Percentiles rank a stretch among this genome's conserved stretches.
phyloP scores from a whole-genome alignment of 2,329 filamentous ascomycete genomes.

The Paramyrothecium roridum region DNA sequence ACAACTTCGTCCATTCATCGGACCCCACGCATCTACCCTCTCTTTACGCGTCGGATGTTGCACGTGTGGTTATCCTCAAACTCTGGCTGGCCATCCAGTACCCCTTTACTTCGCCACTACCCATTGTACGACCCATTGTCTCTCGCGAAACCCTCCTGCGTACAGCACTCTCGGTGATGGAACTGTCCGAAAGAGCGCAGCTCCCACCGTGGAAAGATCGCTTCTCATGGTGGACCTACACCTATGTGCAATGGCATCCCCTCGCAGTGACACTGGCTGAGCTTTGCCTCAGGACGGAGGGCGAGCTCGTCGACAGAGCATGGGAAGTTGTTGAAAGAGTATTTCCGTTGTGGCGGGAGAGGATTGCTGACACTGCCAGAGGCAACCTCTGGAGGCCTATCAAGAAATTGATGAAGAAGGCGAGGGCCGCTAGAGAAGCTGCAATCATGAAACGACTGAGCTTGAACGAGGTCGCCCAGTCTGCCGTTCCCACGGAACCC shows the following conservation, averaged over 20 bases:
- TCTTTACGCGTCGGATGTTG: conserved; percentile 33
- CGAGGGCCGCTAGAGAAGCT: conserved; percentile 34
- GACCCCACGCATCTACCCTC: conserved; percentile 29
- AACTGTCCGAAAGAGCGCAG: conserved; percentile 30
- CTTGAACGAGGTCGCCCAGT: conserved; percentile 7
- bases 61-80: conserved; percentile 41
- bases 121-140: conserved; percentile 24
- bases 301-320: conserved; percentile 42
- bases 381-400: conserved; percentile 54
- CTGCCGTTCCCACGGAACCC: conserved; percentile 1
- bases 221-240: conserved; percentile 46
- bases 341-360: conserved; percentile 37
- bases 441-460: conserved; percentile 21
- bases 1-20: conserved; percentile 32
- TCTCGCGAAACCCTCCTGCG: conserved; percentile 40
- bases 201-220: conserved; percentile 29
- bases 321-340: conserved; percentile 46
- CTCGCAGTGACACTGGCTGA: conserved; percentile 51
- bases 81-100: conserved; percentile 45
- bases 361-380: conserved; percentile 45
- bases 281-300: conserved; percentile 44
- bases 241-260: conserved; percentile 54
- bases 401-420: conserved; percentile 49
- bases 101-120: conserved; percentile 32
- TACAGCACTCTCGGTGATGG: conserved; percentile 44